Base-by-base conservation (phyloP, 2,329 filamentous ascomycete species). In the Trichoderma asperellum region DNA sequence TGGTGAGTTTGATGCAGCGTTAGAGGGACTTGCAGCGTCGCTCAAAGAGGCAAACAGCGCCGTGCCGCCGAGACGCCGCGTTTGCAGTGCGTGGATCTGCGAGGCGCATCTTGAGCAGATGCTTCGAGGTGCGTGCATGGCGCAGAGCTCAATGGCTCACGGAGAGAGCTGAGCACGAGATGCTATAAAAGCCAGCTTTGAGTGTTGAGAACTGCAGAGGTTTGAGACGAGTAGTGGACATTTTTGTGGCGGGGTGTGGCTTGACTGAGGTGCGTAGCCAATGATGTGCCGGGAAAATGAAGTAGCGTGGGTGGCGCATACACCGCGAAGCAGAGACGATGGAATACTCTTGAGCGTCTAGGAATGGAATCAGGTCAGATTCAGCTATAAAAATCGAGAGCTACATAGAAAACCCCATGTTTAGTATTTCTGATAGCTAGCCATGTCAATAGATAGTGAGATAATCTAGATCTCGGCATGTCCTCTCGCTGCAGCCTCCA, bases 71-170 rank as follows among this genome's bases (percentile, higher is more conserved):
- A 75, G 68, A 43, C 71, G 64, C 69, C 70, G 72, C 18, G 68
- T 67, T 12, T 73, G 66, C 24, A 68, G 68, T 21, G 70, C 64
- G 37, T 75, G 75, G 60, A 78, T 60, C 40, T 75, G 76, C 24
- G 75, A 74, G 56, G 76, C 75, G 72, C 80, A 82, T 73, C 75
- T 77, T 71, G 75, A 76, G 73, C 80, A 81, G 69, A 76, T 73
- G 43, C 75, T 74, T 68, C 79, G 74, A 68, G 80, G 76, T 66
- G 77, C 72, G 72, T 77, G 76, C 80, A 81, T 81, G 61, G 66
- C 66, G 69, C 66, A 55, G 57, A 69, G 59, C 65, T 56, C 47
- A 65, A 68, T 40, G 59, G 58, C 49, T 47, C 69, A 21, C 12
- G 32, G 32, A 24, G 40, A 53, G 37, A 35, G 53, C 24, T 24